Percentiles rank a stretch among this genome's conserved stretches.
phyloP scores from a whole-genome alignment of 441 rosid genomes.

The Erodium texanum region DNA sequence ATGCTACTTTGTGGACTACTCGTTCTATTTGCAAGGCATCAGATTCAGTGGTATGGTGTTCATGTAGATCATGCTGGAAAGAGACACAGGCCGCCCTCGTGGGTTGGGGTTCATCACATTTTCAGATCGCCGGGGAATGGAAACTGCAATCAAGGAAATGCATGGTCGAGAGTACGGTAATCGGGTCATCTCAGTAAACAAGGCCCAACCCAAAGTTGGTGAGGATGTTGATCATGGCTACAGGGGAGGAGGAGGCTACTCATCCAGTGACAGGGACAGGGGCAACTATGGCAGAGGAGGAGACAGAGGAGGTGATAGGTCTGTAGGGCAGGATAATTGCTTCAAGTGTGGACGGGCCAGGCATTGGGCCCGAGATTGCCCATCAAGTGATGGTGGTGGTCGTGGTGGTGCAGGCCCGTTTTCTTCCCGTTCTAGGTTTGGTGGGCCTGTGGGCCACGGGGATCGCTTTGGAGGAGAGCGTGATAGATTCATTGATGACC shows the following conservation, averaged over 20 bases:
- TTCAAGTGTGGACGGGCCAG: conserved; percentile 88
- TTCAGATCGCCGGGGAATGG: conserved; percentile 89
- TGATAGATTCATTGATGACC: conserved; percentile 22
- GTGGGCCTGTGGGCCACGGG: conserved; percentile 58
- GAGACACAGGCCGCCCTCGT: conserved; percentile 88
- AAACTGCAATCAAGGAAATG: conserved; percentile 90
- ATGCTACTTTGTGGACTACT: conserved; percentile 15
- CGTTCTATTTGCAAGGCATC: conserved; percentile 19
- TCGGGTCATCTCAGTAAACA: conserved; percentile 83
- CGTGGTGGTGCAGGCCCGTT: conserved; percentile 55
- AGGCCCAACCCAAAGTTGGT: conserved; percentile 85
- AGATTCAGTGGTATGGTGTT: conserved; percentile 33
- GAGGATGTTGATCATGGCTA: conserved; percentile 49
- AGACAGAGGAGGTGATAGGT: conserved; percentile 54
- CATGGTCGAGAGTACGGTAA: conserved; percentile 89
- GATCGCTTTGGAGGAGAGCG: conserved; percentile 45
- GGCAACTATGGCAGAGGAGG: too few relatives aligned
- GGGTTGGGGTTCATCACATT: conserved; percentile 97
- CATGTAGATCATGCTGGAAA: conserved; percentile 86
- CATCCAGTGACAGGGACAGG: conserved; percentile 50
- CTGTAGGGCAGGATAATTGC: conserved; percentile 69
- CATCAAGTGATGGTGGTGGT: conserved; percentile 46
- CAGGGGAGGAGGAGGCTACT: conserved; percentile 57
- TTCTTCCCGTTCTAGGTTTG: conserved; percentile 45
- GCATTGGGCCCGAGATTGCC: conserved; percentile 66